These are phyloP conservation scores for Ceratobasidium sp. DNA, from an alignment of 1,284 basidiomycete species.

Conservation along the genomic window DNA sequence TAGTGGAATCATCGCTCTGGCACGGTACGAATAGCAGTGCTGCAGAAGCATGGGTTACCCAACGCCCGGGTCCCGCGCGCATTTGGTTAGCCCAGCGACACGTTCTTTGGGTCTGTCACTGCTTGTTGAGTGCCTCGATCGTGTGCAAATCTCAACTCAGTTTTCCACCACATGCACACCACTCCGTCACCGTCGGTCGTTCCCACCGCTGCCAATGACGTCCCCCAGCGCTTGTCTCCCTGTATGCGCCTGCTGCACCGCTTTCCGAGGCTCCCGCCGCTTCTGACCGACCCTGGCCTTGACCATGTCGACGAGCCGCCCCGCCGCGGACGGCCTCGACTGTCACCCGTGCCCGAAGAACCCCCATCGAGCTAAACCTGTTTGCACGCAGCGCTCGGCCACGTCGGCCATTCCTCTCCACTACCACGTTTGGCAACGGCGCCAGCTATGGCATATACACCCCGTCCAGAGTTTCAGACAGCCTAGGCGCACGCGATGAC, in stretches of 20 bases:
- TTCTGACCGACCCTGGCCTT: not conserved
- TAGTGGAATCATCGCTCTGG: too few relatives aligned
- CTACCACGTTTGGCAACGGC: too few relatives aligned
- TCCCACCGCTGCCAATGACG: conserved; percentile 29
- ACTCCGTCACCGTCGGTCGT: conserved; percentile 18
- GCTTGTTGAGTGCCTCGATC: conserved; percentile 40
- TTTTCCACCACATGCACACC: conserved; percentile 31
- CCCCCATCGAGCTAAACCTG: conserved; percentile 18
- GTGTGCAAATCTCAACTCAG: conserved; percentile 40
- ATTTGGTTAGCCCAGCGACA: conserved; percentile 29
- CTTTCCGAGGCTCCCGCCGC: not conserved
- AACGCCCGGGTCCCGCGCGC: not conserved
- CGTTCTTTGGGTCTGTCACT: conserved; percentile 38
- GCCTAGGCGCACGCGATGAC: not conserved
- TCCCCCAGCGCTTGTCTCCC: conserved; percentile 7
- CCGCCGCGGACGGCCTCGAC: not conserved
- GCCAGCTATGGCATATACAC: too few relatives aligned
- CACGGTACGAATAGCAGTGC: conserved; percentile 24
- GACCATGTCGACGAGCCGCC: conserved; percentile 11
- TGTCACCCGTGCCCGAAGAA: conserved; percentile 13
- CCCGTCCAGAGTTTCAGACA: too few relatives aligned
- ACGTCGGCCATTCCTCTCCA: too few relatives aligned
- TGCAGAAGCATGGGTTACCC: conserved; percentile 33
- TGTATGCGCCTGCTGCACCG: not conserved
- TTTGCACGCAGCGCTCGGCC: too few relatives aligned